Evolutionary conservation across 257 asterid species (phyloP), one percentile per base, ranked within the genome.

Genomic region (Salvia splendens): DNA sequence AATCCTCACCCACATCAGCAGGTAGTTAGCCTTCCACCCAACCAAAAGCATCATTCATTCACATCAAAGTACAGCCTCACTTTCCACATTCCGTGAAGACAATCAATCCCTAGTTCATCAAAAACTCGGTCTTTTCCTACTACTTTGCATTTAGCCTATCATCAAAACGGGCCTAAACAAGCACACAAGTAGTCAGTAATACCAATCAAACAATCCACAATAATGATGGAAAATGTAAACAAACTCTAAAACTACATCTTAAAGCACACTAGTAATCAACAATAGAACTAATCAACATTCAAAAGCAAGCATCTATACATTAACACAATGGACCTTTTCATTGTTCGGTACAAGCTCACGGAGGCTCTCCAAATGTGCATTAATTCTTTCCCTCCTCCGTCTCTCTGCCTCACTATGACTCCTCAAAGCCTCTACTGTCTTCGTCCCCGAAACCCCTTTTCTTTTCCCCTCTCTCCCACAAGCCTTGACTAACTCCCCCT

Each of bases 401-500:
- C 83, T 82, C 80, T 91, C 97, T 17, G 97, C 91, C 76, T 91
- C 97, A 59, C 97, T 91, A 58, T 88, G 97, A 65, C 91, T 88
- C 84, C 85, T 91, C 80, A 88, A 79, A 46, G 96, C 96, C 8
- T 88, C 93, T 20, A 65, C 42, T 0, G 85, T 69, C 75, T 88
- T 91, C 12, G 74, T 81, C 67, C 70, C 91, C 4, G 90, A 65
- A 65, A 35, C 63, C 41, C 67, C 89, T 55, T 49, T 53, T 72
- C 69, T 82, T 68, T 80, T 88, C 65, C 72, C 84, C 54, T 64
- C 53, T 71, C 70, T 78, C 65, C 75, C 84, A 15, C 78, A 73
- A 36, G 79, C 71, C 78, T 82, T 82, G 74, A 79, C 89, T 32
- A 82, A 55, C 74, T 85, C 89, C 24, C 83, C 78, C 71, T 58